Conservation (phyloP, 2,329 filamentous ascomycete species). For the Claviceps maximensis region DNA sequence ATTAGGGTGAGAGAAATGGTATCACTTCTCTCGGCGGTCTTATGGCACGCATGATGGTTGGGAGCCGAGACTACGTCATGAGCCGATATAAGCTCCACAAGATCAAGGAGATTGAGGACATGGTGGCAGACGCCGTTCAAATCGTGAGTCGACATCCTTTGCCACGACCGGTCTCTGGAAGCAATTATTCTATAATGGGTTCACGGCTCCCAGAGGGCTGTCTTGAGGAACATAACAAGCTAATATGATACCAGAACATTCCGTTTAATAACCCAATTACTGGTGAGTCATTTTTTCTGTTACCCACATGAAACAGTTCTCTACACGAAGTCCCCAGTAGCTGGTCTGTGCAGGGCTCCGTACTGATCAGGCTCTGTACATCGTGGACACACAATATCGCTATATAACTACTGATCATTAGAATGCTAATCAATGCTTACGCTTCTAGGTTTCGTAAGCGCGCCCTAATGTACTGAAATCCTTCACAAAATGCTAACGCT, state of each 20-base stretch:
- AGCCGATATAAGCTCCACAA: conserved; percentile 64
- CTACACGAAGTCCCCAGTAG: background rate
- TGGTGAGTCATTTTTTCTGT: conserved; percentile 6
- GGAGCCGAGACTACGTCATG: conserved; percentile 8
- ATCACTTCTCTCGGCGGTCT: conserved; percentile 9
- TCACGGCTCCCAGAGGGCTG: background rate
- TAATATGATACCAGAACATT: conserved; percentile 8
- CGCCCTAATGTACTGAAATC: too few relatives aligned
- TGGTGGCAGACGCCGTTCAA: conserved; percentile 43
- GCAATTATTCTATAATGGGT: background rate
- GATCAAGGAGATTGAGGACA: conserved; percentile 73
- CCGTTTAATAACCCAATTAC: conserved; percentile 20
- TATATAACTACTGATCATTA: background rate
- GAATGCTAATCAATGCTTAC: background rate
- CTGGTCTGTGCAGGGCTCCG: background rate
- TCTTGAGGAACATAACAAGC: background rate
- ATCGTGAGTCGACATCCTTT: conserved; percentile 1
- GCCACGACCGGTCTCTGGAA: too few relatives aligned
- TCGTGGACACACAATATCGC: too few relatives aligned
- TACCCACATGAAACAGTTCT: too few relatives aligned
- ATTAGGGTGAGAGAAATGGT: conserved; percentile 6
- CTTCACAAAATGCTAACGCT: background rate
- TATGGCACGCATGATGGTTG: conserved; percentile 22
- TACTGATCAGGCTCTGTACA: background rate
- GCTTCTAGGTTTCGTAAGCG: background rate